phyloP scores from a whole-genome alignment of 2,329 filamentous ascomycete species.

The Pleoardoris graminearum region DNA sequence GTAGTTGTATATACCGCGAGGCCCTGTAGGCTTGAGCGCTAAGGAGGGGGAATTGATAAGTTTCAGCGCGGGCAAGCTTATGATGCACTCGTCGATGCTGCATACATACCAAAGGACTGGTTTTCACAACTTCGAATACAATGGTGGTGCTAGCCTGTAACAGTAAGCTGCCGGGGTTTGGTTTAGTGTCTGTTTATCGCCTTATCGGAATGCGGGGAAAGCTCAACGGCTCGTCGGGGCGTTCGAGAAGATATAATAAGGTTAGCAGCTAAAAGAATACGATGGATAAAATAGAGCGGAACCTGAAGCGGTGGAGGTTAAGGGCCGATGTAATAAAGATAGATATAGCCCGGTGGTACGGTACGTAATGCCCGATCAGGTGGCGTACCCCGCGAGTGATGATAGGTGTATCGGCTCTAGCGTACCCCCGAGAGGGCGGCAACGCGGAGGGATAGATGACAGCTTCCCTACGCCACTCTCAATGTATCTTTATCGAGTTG shows the following conservation, averaged over 20 bases:
- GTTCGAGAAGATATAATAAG: neutral
- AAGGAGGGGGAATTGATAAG: too few species aligned
- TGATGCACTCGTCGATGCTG: too few species aligned
- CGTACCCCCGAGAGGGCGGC: slow-evolving; percentile 4
- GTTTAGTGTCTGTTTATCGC: too few species aligned
- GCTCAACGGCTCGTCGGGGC: neutral
- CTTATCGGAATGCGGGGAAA: slow-evolving; percentile 18
- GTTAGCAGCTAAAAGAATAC: neutral
- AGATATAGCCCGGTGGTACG: neutral
- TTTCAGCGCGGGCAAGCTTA: too few species aligned
- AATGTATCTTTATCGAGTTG: neutral
- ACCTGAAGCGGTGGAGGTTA: too few species aligned
- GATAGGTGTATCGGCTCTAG: slow-evolving; percentile 12
- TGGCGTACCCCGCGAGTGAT: slow-evolving; percentile 15
- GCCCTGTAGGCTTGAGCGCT: too few species aligned
- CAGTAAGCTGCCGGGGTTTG: too few species aligned
- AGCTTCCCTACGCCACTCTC: neutral
- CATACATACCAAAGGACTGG: too few species aligned
- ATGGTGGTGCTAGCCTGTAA: too few species aligned
- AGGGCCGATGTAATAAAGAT: too few species aligned
- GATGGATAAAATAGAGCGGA: neutral
- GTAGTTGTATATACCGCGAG: too few species aligned
- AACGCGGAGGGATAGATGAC: neutral
- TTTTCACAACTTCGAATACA: too few species aligned
- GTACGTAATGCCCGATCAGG: neutral